These are phyloP conservation scores for Boletales sp. DNA, from an alignment of 768 basidiomycete genomes.

Conservation along the genomic window DNA sequence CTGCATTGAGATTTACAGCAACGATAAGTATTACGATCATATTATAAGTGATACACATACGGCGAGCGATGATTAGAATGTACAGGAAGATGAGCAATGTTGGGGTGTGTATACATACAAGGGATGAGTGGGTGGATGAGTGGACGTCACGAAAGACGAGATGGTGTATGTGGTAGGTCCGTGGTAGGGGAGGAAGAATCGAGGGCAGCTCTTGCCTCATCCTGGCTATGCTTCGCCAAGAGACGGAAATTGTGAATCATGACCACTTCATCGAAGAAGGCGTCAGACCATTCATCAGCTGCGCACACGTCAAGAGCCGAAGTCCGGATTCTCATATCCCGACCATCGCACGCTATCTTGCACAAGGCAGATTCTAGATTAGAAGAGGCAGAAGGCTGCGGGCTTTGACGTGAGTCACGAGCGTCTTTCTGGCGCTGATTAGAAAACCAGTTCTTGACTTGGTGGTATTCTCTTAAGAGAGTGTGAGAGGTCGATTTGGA, in stretches of 20 bases:
- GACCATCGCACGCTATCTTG: constrained; percentile 34
- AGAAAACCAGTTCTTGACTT: constrained; percentile 67
- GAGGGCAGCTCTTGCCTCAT: constrained; percentile 30
- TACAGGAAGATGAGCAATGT: constrained; percentile 30
- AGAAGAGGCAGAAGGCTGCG: constrained; percentile 30
- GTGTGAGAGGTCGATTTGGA: constrained; percentile 1
- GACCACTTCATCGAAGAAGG: constrained; percentile 58
- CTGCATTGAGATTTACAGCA: constrained; percentile 25
- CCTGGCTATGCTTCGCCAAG: constrained; percentile 35
- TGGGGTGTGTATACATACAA: constrained; percentile 27
- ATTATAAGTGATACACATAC: constrained; percentile 34
- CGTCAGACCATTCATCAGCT: constrained; percentile 54
- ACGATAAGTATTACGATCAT: constrained; percentile 26
- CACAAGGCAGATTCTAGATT: constrained; percentile 34
- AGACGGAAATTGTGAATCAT: constrained; percentile 53
- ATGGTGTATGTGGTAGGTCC: constrained; percentile 21
- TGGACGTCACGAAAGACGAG: constrained; percentile 22
- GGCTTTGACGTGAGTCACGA: constrained; percentile 34
- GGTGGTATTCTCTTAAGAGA: constrained; percentile 47
- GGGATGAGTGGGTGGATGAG: constrained; percentile 6
- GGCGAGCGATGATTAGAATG: constrained; percentile 30
- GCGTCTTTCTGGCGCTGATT: constrained; percentile 55
- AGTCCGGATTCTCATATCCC: constrained; percentile 45
- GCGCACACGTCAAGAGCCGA: constrained; percentile 43
- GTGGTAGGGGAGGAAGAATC: constrained; percentile 20